A percentile compares a stretch with the other conserved stretches of the same genome.
phyloP scores from a whole-genome alignment of 163 green algal genomes.

The Prototheca cutis region DNA sequence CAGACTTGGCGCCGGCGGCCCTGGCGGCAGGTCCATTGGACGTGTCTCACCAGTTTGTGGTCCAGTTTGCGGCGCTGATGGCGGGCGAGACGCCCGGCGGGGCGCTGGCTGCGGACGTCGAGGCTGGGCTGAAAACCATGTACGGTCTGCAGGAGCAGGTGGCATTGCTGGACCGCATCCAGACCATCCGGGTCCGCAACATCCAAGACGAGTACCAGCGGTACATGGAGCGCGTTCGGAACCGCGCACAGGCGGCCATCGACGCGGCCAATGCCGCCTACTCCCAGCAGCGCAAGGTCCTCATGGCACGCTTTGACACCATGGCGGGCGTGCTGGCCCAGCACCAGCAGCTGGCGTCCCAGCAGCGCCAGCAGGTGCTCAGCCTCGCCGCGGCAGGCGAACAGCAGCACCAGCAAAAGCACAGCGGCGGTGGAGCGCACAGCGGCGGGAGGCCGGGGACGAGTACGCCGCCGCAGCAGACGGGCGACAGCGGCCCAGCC shows the following conservation, averaged over 20 bases:
- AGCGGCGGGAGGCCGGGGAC: not conserved
- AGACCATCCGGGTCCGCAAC: slow-evolving; percentile 56
- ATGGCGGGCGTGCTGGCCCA: slow-evolving; percentile 45
- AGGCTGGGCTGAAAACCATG: slow-evolving; percentile 27
- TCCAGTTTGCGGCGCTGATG: slow-evolving; percentile 28
- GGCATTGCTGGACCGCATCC: slow-evolving; percentile 63
- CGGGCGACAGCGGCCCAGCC: not conserved
- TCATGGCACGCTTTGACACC: slow-evolving; percentile 50
- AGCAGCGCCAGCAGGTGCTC: slow-evolving; percentile 5
- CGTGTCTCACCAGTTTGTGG: slow-evolving; percentile 17
- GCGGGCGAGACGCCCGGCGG: slow-evolving; percentile 10
- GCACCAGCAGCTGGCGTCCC: slow-evolving; percentile 15
- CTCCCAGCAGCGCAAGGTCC: slow-evolving; percentile 43
- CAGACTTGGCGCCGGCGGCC: slow-evolving; percentile 24
- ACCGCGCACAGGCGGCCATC: slow-evolving; percentile 55
- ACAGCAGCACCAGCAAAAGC: not conserved
- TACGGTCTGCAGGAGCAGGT: slow-evolving; percentile 42
- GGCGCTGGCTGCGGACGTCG: slow-evolving; percentile 20
- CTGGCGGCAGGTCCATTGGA: slow-evolving; percentile 31
- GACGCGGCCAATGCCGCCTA: slow-evolving; percentile 62
- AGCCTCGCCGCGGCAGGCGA: not conserved
- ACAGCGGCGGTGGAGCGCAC: not conserved
- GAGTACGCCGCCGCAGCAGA: not conserved
- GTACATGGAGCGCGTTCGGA: slow-evolving; percentile 73
- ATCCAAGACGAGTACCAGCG: slow-evolving; percentile 80